A percentile compares a stretch with the other conserved stretches of the same genome.
Conservation (phyloP, 306 rosid species). For the Cicer chorassanicum region DNA sequence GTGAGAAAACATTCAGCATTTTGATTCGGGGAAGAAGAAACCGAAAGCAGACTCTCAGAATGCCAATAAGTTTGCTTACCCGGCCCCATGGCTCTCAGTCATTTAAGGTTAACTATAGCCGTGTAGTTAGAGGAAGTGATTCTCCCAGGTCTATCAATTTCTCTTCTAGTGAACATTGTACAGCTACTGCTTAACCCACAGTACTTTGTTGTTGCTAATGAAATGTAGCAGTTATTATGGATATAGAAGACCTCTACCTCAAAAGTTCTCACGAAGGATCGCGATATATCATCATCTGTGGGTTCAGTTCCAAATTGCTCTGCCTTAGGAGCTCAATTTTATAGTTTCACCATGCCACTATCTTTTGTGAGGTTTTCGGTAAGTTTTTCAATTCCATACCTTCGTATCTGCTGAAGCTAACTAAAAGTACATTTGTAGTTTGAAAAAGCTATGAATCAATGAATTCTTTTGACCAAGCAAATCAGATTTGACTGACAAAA, state of each 20-base stretch:
- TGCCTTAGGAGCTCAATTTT: conserved; percentile 39
- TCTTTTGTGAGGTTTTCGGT: conserved; percentile 53
- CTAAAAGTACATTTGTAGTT: conserved; percentile 22
- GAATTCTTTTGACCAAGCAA: conserved; percentile 19
- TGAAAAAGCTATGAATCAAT: conserved; percentile 31
- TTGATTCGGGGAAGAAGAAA: conserved; percentile 92
- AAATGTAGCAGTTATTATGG: conserved; percentile 43
- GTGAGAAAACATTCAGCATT: conserved; percentile 91
- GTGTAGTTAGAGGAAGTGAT: conserved; percentile 87
- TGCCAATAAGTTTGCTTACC: conserved; percentile 92
- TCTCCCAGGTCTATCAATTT: conserved; percentile 62
- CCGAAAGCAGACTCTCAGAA: conserved; percentile 87
- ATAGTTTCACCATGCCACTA: conserved; percentile 36
- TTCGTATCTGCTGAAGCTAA: conserved; percentile 35
- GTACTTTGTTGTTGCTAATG: conserved; percentile 41
- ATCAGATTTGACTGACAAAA: conserved; percentile 34
- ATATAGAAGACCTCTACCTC: conserved; percentile 38
- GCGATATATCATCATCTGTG: conserved; percentile 41
- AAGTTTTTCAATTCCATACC: conserved; percentile 42
- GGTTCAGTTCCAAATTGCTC: conserved; percentile 45
- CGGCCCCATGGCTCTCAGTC: conserved; percentile 95
- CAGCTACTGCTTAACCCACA: conserved; percentile 73
- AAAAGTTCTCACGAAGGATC: conserved; percentile 40
- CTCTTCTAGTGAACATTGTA: conserved; percentile 67
- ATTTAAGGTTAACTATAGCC: conserved; percentile 79